Evolutionary conservation across 2,329 filamentous ascomycete species (phyloP).

Genomic region (Xylariaceae sp.): DNA sequence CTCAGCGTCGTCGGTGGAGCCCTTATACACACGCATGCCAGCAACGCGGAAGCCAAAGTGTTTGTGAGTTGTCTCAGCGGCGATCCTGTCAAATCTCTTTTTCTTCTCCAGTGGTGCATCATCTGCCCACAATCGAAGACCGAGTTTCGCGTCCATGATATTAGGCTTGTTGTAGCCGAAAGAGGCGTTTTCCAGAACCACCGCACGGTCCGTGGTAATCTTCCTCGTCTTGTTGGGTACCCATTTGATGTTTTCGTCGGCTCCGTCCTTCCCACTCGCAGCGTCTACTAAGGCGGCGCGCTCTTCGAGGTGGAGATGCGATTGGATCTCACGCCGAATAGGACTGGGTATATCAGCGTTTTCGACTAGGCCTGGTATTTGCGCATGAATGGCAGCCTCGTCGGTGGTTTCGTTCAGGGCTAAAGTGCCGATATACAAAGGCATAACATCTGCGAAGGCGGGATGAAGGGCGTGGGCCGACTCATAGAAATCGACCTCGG

Average conservation of each 20-base stretch:
- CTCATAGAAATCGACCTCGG: constrained; percentile 89
- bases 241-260: constrained; percentile 32
- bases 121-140: constrained; percentile 80
- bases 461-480: constrained; percentile 61
- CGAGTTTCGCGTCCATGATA: constrained; percentile 90
- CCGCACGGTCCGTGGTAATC: constrained; percentile 73
- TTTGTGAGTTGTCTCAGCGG: constrained; percentile 54
- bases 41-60: constrained; percentile 60
- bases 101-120: constrained; percentile 57
- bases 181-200: constrained; percentile 82
- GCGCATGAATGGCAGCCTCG: constrained; percentile 44
- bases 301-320: constrained; percentile 27
- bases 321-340: constrained; percentile 37
- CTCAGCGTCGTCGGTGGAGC: constrained; percentile 45
- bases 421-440: constrained; percentile 77
- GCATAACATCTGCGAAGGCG: constrained; percentile 76
- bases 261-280: constrained; percentile 11
- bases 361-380: constrained; percentile 38
- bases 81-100: constrained; percentile 55
- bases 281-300: constrained; percentile 8
- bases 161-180: constrained; percentile 80
- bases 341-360: constrained; percentile 35
- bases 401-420: constrained; percentile 56
- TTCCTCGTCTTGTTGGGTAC: constrained; percentile 46
- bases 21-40: constrained; percentile 61